phyloP scores from a whole-genome alignment of 2,329 filamentous ascomycete genomes.

The Talaromyces rugulosus region DNA sequence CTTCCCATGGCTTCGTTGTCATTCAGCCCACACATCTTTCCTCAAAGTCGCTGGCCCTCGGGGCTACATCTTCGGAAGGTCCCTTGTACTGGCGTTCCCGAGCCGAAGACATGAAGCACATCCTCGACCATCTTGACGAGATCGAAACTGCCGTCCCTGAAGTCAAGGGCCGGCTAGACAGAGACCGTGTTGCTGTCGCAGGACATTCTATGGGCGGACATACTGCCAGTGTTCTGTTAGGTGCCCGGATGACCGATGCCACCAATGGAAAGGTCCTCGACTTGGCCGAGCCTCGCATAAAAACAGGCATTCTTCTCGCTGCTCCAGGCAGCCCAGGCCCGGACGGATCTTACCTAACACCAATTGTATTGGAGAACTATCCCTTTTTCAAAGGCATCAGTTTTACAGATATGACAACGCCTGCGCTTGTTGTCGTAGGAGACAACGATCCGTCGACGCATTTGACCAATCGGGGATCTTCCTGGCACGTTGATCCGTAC shows the following conservation, averaged over 20 bases:
- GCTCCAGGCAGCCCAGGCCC: conserved; percentile 27
- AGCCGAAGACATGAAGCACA: conserved; percentile 32
- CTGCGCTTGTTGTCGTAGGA: conserved; percentile 37
- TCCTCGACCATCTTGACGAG: conserved; percentile 36
- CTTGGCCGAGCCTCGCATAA: conserved; percentile 32
- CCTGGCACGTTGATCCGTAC: conserved; percentile 41
- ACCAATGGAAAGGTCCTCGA: conserved; percentile 18
- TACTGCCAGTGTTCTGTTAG: conserved; percentile 34
- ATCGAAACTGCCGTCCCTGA: conserved; percentile 32
- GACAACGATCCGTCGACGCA: conserved; percentile 33
- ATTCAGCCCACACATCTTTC: conserved; percentile 42
- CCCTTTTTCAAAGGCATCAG: conserved; percentile 30
- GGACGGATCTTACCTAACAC: background rate
- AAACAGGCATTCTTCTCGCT: conserved; percentile 34
- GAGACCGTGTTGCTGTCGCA: conserved; percentile 28
- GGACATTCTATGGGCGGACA: conserved; percentile 39
- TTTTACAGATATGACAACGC: conserved; percentile 32
- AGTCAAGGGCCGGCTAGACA: conserved; percentile 34
- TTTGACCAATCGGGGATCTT: conserved; percentile 30
- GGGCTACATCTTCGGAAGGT: conserved; percentile 12
- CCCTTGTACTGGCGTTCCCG: conserved; percentile 31
- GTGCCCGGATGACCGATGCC: conserved; percentile 32
- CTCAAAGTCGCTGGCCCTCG: conserved; percentile 28
- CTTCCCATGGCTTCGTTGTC: conserved; percentile 41
- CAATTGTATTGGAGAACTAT: conserved; percentile 25